phyloP scores from a whole-genome alignment of 2,329 filamentous ascomycete species.

The Penicillium sp. region DNA sequence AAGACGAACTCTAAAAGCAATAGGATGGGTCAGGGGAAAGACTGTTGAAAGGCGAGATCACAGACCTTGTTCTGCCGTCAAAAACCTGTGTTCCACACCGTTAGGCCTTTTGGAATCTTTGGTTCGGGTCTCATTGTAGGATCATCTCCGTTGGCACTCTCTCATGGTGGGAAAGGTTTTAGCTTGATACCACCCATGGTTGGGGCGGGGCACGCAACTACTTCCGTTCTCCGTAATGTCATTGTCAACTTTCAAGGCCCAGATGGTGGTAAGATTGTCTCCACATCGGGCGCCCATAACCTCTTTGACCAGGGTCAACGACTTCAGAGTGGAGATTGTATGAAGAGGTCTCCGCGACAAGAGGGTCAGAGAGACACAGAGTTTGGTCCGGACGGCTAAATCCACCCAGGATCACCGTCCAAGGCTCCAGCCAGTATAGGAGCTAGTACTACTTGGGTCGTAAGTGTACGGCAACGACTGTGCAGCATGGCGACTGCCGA shows the following conservation, averaged over 20 bases:
- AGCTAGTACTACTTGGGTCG: not conserved
- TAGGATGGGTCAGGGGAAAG: slow-evolving; percentile 5
- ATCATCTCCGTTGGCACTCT: slow-evolving; percentile 13
- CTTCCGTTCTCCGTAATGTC: not conserved
- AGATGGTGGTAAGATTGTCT: not conserved
- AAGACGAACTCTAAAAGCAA: slow-evolving; percentile 16
- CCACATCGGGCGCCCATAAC: slow-evolving; percentile 11
- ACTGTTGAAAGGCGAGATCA: not conserved
- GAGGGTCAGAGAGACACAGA: not conserved
- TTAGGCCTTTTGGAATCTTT: not conserved
- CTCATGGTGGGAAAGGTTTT: not conserved
- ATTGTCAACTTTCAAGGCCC: slow-evolving; percentile 1
- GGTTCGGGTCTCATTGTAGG: not conserved
- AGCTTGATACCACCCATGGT: slow-evolving; percentile 3
- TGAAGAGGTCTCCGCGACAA: slow-evolving; percentile 6
- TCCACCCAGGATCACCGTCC: slow-evolving; percentile 11
- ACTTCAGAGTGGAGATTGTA: slow-evolving; percentile 1
- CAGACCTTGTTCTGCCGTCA: slow-evolving; percentile 1
- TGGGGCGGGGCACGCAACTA: slow-evolving; percentile 4
- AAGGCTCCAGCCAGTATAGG: not conserved
- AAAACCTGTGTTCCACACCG: slow-evolving; percentile 1
- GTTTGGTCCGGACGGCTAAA: slow-evolving; percentile 13
- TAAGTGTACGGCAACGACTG: not conserved
- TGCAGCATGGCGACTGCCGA: not conserved
- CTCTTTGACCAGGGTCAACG: slow-evolving; percentile 6